Conservation (phyloP, 2,329 filamentous ascomycete genomes). For the Nakataea oryzae region DNA sequence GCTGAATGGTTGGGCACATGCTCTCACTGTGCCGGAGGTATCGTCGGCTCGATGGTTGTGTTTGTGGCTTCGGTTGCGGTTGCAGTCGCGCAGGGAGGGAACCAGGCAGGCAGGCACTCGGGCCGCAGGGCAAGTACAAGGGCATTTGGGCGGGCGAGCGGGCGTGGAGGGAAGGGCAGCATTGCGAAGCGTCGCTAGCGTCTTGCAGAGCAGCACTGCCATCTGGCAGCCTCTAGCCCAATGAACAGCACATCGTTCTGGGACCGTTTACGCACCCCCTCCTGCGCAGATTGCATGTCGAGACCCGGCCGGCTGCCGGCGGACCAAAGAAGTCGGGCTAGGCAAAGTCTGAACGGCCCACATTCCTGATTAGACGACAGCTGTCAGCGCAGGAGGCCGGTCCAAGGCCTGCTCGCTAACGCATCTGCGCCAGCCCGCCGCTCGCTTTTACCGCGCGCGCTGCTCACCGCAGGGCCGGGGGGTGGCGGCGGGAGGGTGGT, state of each 20-base stretch:
- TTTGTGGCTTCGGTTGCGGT: neutral
- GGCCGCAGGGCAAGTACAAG: neutral
- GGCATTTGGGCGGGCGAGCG: neutral
- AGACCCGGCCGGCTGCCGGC: neutral
- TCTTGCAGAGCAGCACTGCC: slow-evolving; percentile 31
- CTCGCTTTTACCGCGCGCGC: neutral
- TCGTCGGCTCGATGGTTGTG: neutral
- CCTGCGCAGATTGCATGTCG: neutral
- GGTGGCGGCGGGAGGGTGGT: neutral
- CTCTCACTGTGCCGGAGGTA: neutral
- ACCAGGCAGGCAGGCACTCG: neutral
- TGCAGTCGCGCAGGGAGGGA: neutral
- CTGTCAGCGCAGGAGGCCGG: neutral
- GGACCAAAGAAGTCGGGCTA: slow-evolving; percentile 15
- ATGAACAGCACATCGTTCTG: slow-evolving; percentile 23
- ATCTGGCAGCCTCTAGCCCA: slow-evolving; percentile 31
- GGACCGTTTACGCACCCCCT: neutral
- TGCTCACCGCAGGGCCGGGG: neutral
- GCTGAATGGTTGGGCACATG: neutral
- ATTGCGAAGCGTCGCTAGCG: neutral
- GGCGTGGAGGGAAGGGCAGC: neutral
- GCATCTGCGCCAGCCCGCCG: neutral
- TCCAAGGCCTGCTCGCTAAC: neutral
- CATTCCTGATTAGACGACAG: slow-evolving; percentile 14
- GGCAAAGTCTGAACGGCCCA: slow-evolving; percentile 15